Base-by-base conservation (phyloP, 1,284 basidiomycete species). In the Irpex rosettiformis region DNA sequence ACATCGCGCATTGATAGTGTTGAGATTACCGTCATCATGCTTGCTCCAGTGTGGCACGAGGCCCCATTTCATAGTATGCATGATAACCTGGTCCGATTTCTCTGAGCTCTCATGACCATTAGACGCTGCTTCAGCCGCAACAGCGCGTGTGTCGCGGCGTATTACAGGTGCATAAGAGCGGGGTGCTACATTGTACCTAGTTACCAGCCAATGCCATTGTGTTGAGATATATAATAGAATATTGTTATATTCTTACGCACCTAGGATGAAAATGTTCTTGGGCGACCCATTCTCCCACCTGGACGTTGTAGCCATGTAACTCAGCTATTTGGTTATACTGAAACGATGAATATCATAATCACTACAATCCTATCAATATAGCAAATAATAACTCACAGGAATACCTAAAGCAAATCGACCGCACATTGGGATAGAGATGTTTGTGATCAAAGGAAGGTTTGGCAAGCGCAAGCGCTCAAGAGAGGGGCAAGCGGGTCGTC, bases 1-100 rank as follows among this genome's bases (percentile, higher is more conserved):
- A 7, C 86, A 82, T 22, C 94, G 85, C 0, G 95, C 94, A 66
- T 98, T 98, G 63, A 93, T 96, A 0, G 95, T 96, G 65, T 84
- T 91, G 58, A 94, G 72, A 0, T 77, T 76, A 55, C 81, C 83
- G 61, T 88, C 82, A 56, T 88, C 83, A 43, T 87, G 81, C 68
- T 93, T 94, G 66, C 83, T 86, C 83, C 89, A 96, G 67, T 92
- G 87, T 0, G 93, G 93, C 1, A 94, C 82, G 1, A 98, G 78
- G 0, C 95, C 95, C 95, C 95, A 98, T 68, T 88, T 88, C 94
- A 93, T 93, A 3, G 86, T 83, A 29, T 89, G 86, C 63, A 90
- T 67, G 10, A 85, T 69, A 25, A 82, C 65, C 25, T 22, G 55
- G 13, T 53, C 60, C 5, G 61, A 28, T 33, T 57, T 27, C 11